Percentiles rank a stretch among this genome's conserved stretches.
phyloP scores from a whole-genome alignment of 805 yeast species.

The Candida maesae region DNA sequence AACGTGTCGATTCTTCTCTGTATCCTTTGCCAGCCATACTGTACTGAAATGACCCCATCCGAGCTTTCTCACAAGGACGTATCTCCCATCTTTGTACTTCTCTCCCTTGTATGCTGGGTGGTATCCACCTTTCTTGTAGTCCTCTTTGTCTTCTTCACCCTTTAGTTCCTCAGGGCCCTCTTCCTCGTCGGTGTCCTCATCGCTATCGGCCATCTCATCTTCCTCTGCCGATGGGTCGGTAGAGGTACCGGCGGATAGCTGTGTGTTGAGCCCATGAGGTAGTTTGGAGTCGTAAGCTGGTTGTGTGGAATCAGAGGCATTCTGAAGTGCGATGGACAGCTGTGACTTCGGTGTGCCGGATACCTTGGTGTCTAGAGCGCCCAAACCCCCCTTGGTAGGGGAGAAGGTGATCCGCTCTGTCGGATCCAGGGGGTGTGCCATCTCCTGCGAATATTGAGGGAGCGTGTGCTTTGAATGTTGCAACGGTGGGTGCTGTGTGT shows the following conservation, averaged over 20 bases:
- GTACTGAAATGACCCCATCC: slow-evolving; percentile 99
- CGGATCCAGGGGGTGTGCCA: slow-evolving; percentile 17
- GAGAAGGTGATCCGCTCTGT: slow-evolving; percentile 13
- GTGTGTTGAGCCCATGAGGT: slow-evolving; percentile 9
- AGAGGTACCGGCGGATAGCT: background rate
- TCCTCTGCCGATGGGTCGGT: background rate
- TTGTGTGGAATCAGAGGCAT: slow-evolving; percentile 11
- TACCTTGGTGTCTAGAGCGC: slow-evolving; percentile 1
- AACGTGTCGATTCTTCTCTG: slow-evolving; percentile 64
- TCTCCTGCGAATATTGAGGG: background rate
- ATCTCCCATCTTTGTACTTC: slow-evolving; percentile 67
- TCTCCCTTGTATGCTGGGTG: slow-evolving; percentile 94
- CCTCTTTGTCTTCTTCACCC: slow-evolving; percentile 83
- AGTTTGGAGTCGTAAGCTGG: slow-evolving; percentile 1
- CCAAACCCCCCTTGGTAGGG: slow-evolving; percentile 7
- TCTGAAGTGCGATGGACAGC: slow-evolving; percentile 22
- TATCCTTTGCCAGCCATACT: slow-evolving; percentile 81
- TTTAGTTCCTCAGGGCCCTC: slow-evolving; percentile 34
- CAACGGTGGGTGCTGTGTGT: too few species aligned
- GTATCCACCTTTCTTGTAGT: slow-evolving; percentile 90
- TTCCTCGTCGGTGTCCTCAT: slow-evolving; percentile 16
- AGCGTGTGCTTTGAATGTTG: too few species aligned
- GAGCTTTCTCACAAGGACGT: slow-evolving; percentile 77
- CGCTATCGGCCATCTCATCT: background rate
- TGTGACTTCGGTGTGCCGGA: slow-evolving; percentile 16